These are phyloP conservation scores for Coemansia sp. DNA, from an alignment of 192 early-diverging fungal genomes.

Conservation along the genomic window DNA sequence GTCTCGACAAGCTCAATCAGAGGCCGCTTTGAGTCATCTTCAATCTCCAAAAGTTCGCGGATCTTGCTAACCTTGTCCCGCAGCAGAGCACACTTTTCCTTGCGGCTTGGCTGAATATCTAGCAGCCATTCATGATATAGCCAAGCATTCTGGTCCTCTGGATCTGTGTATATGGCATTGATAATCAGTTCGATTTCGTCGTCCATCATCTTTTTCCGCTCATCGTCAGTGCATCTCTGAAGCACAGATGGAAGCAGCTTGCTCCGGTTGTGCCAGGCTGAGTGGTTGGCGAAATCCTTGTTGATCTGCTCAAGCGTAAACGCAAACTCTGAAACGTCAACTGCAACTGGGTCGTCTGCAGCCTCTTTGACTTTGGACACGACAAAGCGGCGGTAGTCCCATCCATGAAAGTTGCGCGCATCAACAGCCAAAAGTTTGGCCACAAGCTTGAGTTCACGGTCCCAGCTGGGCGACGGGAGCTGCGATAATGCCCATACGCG, in stretches of 20 bases:
- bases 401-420: slow-evolving; percentile 96
- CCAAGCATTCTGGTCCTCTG: slow-evolving; percentile 96
- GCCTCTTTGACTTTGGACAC: slow-evolving; percentile 45
- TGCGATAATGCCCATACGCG: slow-evolving; percentile 82
- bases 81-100: slow-evolving; percentile 23
- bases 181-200: slow-evolving; percentile 80
- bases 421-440: slow-evolving; percentile 80
- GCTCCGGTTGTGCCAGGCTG: slow-evolving; percentile 97
- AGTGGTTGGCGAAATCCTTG: slow-evolving; percentile 93
- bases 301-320: slow-evolving; percentile 89
- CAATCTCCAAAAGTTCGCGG: slow-evolving; percentile 50
- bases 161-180: slow-evolving; percentile 94
- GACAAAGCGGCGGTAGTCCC: slow-evolving; percentile 94
- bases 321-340: slow-evolving; percentile 69
- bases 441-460: slow-evolving; percentile 72
- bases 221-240: not conserved
- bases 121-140: slow-evolving; percentile 94
- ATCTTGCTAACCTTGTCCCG: slow-evolving; percentile 29
- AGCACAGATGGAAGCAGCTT: slow-evolving; percentile 63
- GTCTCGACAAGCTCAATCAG: slow-evolving; percentile 31
- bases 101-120: slow-evolving; percentile 45
- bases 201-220: slow-evolving; percentile 24
- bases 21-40: slow-evolving; percentile 42
- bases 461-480: slow-evolving; percentile 77
- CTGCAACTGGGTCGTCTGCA: slow-evolving; percentile 17